These are phyloP conservation scores for Colletotrichum kahawae DNA, from an alignment of 2,329 filamentous ascomycete genomes.

Conservation along the genomic window DNA sequence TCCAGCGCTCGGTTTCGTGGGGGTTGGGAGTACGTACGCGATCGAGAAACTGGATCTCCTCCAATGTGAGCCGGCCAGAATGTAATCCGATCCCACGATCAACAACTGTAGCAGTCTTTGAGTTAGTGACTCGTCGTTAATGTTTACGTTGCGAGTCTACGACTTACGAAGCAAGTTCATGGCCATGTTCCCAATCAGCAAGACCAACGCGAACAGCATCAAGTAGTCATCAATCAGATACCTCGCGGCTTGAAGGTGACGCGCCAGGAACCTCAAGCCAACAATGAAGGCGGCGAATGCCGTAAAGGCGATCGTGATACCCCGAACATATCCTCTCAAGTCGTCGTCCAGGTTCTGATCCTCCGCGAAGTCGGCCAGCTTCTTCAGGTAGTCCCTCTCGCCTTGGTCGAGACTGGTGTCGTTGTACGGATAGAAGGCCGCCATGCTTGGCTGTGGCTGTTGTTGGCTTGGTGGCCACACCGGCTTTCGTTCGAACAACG, in stretches of 20 bases:
- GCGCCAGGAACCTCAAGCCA: slow-evolving; percentile 5
- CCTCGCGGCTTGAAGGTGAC: slow-evolving; percentile 10
- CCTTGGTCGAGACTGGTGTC: slow-evolving; percentile 3
- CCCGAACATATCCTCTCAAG: slow-evolving; percentile 2
- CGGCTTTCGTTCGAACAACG: not conserved
- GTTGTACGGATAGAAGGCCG: slow-evolving; percentile 16
- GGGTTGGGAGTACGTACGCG: not conserved
- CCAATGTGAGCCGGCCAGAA: slow-evolving; percentile 5
- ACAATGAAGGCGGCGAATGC: slow-evolving; percentile 9
- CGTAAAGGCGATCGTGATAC: slow-evolving; percentile 15
- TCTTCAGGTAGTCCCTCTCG: slow-evolving; percentile 10
- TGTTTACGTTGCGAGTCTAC: fast-evolving
- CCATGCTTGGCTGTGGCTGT: not conserved
- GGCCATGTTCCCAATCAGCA: slow-evolving; percentile 12
- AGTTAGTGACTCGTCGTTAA: not conserved
- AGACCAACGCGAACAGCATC: not conserved
- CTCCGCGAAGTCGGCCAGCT: slow-evolving; percentile 7
- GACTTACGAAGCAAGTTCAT: slow-evolving; percentile 15
- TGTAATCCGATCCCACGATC: slow-evolving; percentile 9
- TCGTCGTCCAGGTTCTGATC: slow-evolving; percentile 12
- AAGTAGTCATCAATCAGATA: slow-evolving; percentile 17
- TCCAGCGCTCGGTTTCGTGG: not conserved
- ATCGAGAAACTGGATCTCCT: slow-evolving; percentile 13
- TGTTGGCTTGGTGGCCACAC: not conserved
- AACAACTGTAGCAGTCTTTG: not conserved